Conservation (phyloP, 140 eudicot species). For the Bidens hawaiensis region DNA sequence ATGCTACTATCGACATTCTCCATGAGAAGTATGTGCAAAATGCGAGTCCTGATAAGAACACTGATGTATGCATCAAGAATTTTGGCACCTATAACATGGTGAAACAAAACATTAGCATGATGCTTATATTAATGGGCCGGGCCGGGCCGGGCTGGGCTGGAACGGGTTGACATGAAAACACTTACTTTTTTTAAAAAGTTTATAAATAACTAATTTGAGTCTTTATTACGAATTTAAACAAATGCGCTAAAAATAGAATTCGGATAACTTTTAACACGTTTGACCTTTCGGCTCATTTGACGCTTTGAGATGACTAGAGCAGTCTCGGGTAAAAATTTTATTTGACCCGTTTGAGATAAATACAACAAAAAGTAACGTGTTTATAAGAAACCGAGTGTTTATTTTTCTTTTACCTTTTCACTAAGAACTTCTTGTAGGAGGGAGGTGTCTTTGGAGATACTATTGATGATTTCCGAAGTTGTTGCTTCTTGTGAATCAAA, state of each 20-base stretch:
- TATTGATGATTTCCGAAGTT: constrained; percentile 75
- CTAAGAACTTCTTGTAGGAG: constrained; percentile 93
- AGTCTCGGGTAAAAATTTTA: too few relatives aligned
- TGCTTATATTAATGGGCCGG: background rate
- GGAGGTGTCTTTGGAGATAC: constrained; percentile 84
- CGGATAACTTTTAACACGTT: background rate
- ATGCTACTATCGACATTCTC: constrained; percentile 84
- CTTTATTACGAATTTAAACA: background rate
- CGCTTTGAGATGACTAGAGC: too few relatives aligned
- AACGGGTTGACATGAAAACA: background rate
- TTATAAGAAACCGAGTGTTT: background rate
- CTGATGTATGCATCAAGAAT: constrained; percentile 80
- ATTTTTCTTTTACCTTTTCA: constrained; percentile 61
- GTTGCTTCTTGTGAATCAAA: constrained; percentile 98
- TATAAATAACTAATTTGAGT: background rate
- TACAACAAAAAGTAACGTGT: background rate
- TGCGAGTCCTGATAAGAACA: constrained; percentile 77
- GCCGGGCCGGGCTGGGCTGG: background rate
- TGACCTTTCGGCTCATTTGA: background rate
- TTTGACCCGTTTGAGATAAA: background rate
- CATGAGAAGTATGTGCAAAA: constrained; percentile 83
- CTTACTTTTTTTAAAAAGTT: background rate
- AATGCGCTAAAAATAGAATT: background rate
- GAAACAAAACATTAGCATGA: background rate
- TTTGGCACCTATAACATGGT: constrained; percentile 55